Evolutionary conservation across 2,329 filamentous ascomycete species (phyloP), one percentile per base, ranked within the genome.

Genomic region (Aspergillaceae sp.): DNA sequence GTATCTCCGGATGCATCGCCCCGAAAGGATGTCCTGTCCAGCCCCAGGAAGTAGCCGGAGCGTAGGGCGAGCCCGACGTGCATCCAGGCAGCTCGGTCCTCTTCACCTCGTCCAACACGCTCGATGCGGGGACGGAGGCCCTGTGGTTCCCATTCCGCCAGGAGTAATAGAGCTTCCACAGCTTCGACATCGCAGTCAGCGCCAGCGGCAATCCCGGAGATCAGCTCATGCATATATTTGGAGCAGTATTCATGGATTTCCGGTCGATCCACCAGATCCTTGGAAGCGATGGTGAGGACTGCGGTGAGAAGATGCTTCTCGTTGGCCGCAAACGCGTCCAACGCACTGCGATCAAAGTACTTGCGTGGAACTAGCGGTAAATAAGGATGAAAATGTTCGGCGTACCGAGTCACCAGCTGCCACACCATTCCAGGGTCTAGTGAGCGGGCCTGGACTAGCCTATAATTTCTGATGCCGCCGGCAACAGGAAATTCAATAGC

Each of bases 51-150:
- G 59, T 87, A 87, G 0, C 79, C 83, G 2, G 85, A 77, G 5
- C 84, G 75, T 5, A 87, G 66, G 3, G 84, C 84, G 19, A 83
- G 75, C 1, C 84, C 84, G 4, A 86, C 82, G 55, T 86, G 80
- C 83, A 87, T 87, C 84, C 84, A 87, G 0, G 83, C 82, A 29
- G 84, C 82, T 40, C 84, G 76, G 55, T 87, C 83, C 58, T 87
- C 84, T 60, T 87, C 83, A 6, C 84, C 84, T 46, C 83, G 75
- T 0, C 83, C 84, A 19, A 87, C 80, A 28, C 77, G 73, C 30
- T 79, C 79, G 29, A 79, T 77, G 32, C 76, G 70, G 2, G 75
- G 75, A 4, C 80, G 71, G 2, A 81, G 74, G 0, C 80, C 79
- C 50, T 84, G 83, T 0, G 82, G 82, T 5, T 82, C 82, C 84